Evolutionary conservation across 1,139 yeast genomes (phyloP).

Genomic region (Ashbya aceris): DNA sequence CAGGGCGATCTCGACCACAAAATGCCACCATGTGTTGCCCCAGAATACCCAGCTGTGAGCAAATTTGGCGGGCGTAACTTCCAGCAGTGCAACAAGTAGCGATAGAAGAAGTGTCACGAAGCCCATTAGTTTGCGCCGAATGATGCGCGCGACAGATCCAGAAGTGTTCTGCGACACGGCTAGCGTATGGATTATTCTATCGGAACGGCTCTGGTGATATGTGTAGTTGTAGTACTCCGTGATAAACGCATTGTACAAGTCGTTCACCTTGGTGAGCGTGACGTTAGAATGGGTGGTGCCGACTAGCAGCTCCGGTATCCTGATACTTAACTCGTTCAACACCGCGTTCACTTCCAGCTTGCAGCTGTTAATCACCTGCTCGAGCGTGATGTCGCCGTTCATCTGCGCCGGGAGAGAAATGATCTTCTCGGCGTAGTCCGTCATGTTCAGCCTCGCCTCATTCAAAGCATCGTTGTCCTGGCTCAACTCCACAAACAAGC

Average conservation of each 20-base stretch:
- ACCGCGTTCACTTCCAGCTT: conserved; percentile 22
- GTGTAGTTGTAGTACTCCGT: conserved; percentile 25
- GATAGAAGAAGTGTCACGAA: conserved; percentile 15
- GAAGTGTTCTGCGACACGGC: conserved; percentile 19
- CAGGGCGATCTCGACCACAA: conserved; percentile 18
- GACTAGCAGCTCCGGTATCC: conserved; percentile 7
- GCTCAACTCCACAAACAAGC: conserved; percentile 24
- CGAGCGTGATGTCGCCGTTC: conserved; percentile 20
- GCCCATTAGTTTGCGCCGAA: conserved; percentile 11
- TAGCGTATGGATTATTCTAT: conserved; percentile 22
- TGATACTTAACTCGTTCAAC: conserved; percentile 14
- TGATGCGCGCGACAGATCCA: conserved; percentile 7
- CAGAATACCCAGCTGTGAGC: conserved; percentile 23
- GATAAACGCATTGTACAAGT: conserved; percentile 22
- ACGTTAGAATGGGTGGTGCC: conserved; percentile 8
- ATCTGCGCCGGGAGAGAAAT: conserved; percentile 15
- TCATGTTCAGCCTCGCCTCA: conserved; percentile 22
- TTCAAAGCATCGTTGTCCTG: conserved; percentile 27
- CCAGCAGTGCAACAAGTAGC: conserved; percentile 17
- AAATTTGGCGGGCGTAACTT: conserved; percentile 23
- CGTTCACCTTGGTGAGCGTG: conserved; percentile 20
- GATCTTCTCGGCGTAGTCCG: conserved; percentile 22
- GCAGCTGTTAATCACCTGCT: conserved; percentile 20
- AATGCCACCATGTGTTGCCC: conserved; percentile 18
- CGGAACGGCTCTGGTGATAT: conserved; percentile 22